These are phyloP conservation scores for Lipomyces chichibuensis DNA, from an alignment of 805 yeast species.

Conservation along the genomic window DNA sequence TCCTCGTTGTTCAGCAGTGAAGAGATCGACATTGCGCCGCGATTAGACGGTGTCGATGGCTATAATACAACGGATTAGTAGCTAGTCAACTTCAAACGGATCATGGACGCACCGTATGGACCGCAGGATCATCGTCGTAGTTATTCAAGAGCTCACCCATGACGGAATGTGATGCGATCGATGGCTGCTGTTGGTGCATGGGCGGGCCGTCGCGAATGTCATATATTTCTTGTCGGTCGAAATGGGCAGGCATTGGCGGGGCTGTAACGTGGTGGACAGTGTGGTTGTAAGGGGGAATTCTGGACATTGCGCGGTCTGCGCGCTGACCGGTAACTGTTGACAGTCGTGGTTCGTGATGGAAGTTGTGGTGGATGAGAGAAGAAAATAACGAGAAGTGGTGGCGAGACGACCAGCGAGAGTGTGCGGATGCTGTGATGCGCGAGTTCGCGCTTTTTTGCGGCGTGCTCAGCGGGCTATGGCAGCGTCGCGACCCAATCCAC, in stretches of 20 bases:
- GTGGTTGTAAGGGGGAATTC: background rate
- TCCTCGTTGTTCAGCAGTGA: slow-evolving; percentile 32
- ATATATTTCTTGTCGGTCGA: background rate
- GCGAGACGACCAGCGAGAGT: no score
- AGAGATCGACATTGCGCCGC: slow-evolving; percentile 33
- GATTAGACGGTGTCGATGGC: slow-evolving; percentile 13
- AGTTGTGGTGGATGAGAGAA: background rate
- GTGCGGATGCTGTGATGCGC: no score
- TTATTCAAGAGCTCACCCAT: background rate
- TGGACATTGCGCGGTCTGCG: slow-evolving; percentile 1
- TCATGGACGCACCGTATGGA: background rate
- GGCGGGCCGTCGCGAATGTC: slow-evolving; percentile 8
- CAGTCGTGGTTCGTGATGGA: background rate
- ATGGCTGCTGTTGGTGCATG: background rate
- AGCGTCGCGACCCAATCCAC: no score
- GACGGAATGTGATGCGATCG: background rate
- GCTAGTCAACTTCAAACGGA: background rate
- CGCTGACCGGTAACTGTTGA: background rate
- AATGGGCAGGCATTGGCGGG: background rate
- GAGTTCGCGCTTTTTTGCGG: no score
- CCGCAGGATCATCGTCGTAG: background rate
- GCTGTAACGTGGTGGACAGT: background rate
- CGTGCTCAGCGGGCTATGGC: no score
- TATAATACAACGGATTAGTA: background rate
- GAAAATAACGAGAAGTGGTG: background rate